Evolutionary conservation across 2,329 filamentous ascomycete genomes (phyloP).

Genomic region (Hymenoscyphus scutula): DNA sequence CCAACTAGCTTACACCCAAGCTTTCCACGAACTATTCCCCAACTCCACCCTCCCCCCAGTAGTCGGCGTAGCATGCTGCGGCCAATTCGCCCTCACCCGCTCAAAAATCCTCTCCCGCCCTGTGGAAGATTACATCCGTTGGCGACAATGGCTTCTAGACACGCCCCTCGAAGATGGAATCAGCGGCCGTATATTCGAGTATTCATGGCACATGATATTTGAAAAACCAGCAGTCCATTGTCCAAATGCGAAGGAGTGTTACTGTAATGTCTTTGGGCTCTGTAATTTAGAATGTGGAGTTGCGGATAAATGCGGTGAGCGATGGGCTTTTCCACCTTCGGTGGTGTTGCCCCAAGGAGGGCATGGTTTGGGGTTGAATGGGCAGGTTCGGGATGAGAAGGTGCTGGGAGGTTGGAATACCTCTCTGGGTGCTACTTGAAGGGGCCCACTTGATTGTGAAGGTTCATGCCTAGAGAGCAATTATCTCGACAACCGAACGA

Average conservation of each 20-base stretch:
- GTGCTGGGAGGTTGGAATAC: conserved; percentile 3
- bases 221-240: conserved; percentile 57
- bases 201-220: conserved; percentile 63
- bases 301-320: conserved; percentile 49
- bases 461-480: too few species aligned
- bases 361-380: conserved; percentile 56
- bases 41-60: conserved; percentile 45
- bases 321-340: conserved; percentile 58
- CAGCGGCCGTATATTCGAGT: conserved; percentile 60
- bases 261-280: conserved; percentile 64
- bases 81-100: conserved; percentile 59
- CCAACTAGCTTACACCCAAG: conserved; percentile 42
- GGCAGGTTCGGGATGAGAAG: conserved; percentile 35
- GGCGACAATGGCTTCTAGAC: conserved; percentile 57
- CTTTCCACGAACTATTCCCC: conserved; percentile 44
- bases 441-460: too few species aligned
- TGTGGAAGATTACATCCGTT: conserved; percentile 51
- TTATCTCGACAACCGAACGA: too few species aligned
- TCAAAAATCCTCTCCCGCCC: conserved; percentile 49
- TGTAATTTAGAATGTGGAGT: conserved; percentile 47
- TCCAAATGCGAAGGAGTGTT: conserved; percentile 59
- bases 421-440: background rate
- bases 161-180: conserved; percentile 52
- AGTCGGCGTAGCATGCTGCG: conserved; percentile 57
- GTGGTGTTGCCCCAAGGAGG: conserved; percentile 59